Conservation (phyloP, 1,139 yeast species). For the Suhomyces bolitotheri region DNA sequence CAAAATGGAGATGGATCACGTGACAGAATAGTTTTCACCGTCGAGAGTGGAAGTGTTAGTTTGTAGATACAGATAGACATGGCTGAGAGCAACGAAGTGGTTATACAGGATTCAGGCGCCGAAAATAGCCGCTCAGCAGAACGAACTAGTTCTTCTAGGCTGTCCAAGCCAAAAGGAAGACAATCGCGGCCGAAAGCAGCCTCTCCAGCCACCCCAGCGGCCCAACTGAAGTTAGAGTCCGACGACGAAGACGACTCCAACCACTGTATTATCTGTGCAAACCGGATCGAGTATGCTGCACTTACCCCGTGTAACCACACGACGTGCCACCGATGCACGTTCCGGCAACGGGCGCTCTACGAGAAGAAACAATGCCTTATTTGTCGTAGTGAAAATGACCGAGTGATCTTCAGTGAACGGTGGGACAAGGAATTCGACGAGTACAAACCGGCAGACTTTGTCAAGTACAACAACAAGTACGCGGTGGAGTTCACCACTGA, state of each 20-base stretch:
- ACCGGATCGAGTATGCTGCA: constrained; percentile 60
- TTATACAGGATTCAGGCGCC: too few species aligned
- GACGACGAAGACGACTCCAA: constrained; percentile 34
- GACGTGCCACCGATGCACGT: constrained; percentile 80
- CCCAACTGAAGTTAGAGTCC: constrained; percentile 23
- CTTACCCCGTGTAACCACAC: constrained; percentile 81
- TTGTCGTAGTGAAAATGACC: constrained; percentile 71
- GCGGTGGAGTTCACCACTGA: constrained; percentile 54
- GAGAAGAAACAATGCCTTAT: constrained; percentile 74
- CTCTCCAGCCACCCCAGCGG: too few species aligned
- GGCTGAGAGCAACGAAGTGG: too few species aligned
- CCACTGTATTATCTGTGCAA: constrained; percentile 84
- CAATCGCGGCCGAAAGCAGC: not conserved
- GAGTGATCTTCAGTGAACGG: constrained; percentile 60
- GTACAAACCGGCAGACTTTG: constrained; percentile 31
- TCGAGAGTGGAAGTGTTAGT: too few species aligned
- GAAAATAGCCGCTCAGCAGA: too few species aligned
- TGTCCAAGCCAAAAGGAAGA: not conserved
- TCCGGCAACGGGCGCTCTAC: constrained; percentile 81
- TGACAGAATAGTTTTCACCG: too few species aligned
- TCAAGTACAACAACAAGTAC: constrained; percentile 42
- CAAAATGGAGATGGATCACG: too few species aligned
- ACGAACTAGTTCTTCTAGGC: too few species aligned
- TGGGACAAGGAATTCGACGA: constrained; percentile 41
- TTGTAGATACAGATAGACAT: too few species aligned